Evolutionary conservation across 148 eudicot genomes (phyloP), one percentile per base, ranked within the genome.

Genomic region (Vaccinium corymbosum): DNA sequence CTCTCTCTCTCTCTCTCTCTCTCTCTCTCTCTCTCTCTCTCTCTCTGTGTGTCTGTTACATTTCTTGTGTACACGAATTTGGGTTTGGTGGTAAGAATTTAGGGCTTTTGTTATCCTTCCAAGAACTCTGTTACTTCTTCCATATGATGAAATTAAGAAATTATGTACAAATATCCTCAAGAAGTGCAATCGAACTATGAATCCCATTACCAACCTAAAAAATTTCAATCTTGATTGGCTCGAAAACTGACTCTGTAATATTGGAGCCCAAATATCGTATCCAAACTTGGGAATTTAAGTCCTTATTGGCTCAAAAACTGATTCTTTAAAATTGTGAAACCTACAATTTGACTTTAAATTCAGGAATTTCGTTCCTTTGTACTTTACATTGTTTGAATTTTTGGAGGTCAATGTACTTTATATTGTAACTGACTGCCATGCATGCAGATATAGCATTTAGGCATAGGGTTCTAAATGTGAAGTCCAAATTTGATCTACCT

Each of bases 11-110:
- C n/a, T n/a, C n/a, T n/a, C n/a, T n/a, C n/a, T n/a, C n/a, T n/a
- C 71, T 82, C 46, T 82, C 83, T 68, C 83, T 78, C 59, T 22
- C 59, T 77, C 71, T 64, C 71, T 64, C 16, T 64, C 32, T 22
- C 52, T 50, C 52, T 50, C 53, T 50, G 8, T 50, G 27, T 5
- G 15, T 6, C 19, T 27, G 19, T 29, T 52, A 78, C 14, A 27
- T 27, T 27, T 52, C n/a, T 2, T 13, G 42, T 29, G 55, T 29
- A 6, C 81, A 27, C 55, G 64, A 56, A 35, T 79, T 32, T 53
- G 49, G 42, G 10, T 29, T 49, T 17, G 15, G 20, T 75, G 22
- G 29, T 75, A 1, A 78, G 8, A 1, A 53, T 15, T 78, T 53
- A 78, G 48, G 64, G 46, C n/a, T 53, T 78, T 78, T 78, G 55